Evolutionary conservation across 257 asterid genomes (phyloP), one percentile per base, ranked within the genome.

Genomic region (Solanum medicagineum): DNA sequence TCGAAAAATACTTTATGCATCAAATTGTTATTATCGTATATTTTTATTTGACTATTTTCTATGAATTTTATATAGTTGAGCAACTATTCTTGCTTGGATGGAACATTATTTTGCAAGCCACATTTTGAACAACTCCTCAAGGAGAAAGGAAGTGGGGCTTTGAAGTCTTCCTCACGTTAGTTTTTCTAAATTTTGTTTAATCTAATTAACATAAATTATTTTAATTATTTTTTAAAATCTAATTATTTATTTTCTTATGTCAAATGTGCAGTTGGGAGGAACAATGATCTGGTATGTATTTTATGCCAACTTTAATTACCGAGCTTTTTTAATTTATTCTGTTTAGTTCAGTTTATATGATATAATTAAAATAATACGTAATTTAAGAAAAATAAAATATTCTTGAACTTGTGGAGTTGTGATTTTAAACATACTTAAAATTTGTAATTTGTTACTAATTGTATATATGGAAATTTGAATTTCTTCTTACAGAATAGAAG

Each of bases 41-140:
- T 26, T 45, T n/a, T 29, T 54, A 1, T 1, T 40, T 24, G 5
- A 26, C 51, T 73, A 20, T 70, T 77, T 24, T 1, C 1, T 16
- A n/a, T 22, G 20, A 24, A 73, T 68, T 68, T 36, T 69, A 40
- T 86, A 16, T 87, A 93, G 97, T 88, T 93, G 86, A 92, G 95
- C 89, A 92, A 81, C 81, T 93, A 91, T 87, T 90, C 91, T 17
- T 88, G 91, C 22, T 82, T 92, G 81, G 93, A 93, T 32, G 96
- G 93, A 40, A 85, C 84, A 69, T 86, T 93, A 47, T 93, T 85
- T 88, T 93, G 97, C 90, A 93, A 87, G 85, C 91, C 94, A 81
- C 97, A 92, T 81, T 93, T 87, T 87, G 97, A 93, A 73, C 97
- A 93, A 29, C 91, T 90, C 26, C 91, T 92, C 59, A 92, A 85